Evolutionary conservation across 768 basidiomycete genomes (phyloP), one percentile per base, ranked within the genome.

Genomic region (Phlebiopsis gigantea): DNA sequence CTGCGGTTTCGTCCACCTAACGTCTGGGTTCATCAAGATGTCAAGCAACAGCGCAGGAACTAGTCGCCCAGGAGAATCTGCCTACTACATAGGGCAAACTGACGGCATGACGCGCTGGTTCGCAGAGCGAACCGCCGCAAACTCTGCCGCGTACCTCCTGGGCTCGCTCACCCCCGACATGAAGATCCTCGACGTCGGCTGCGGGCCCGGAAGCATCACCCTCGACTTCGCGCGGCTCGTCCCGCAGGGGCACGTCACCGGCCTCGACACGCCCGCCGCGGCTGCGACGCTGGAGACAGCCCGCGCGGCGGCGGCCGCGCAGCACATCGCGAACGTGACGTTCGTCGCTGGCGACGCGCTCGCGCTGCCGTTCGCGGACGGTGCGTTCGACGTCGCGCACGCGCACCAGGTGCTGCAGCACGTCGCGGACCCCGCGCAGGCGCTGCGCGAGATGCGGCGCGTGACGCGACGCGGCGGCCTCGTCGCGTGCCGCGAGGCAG

Each of bases 191-290:
- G 80, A 81, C 60, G 62, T 80, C 44, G 79, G 79, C 14, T 81
- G 77, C 57, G 79, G 80, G 0, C 79, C 80, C 0, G 81, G 79
- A 0, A 76, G 75, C 15, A 81, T 81, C 63, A 78, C 77, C 0
- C 55, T 63, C 26, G 74, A 73, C 49, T 66, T 82, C 26, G 79
- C 79, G 1, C 54, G 55, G 1, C 68, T 68, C 57, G 73, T 76
- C 14, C 70, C 73, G 1, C 50, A 71, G 29, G 79, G 79, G 0
- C 63, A 68, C n/a, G 75, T 79, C 42, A 71, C 70, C 17, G 80
- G 77, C 2, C 53, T 80, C 50, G 80, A 82, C 24, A 55, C 65
- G 29, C 62, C 62, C 10, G 5, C 50, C 19, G 50, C 50, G 1
- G 46, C 64, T 0, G 68, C 67, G 1, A 68, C 77, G 1, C 63